A percentile compares a stretch with the other conserved stretches of the same genome.
Conservation (phyloP, 495 filamentous ascomycete genomes). For the Apodospora peruviana region DNA sequence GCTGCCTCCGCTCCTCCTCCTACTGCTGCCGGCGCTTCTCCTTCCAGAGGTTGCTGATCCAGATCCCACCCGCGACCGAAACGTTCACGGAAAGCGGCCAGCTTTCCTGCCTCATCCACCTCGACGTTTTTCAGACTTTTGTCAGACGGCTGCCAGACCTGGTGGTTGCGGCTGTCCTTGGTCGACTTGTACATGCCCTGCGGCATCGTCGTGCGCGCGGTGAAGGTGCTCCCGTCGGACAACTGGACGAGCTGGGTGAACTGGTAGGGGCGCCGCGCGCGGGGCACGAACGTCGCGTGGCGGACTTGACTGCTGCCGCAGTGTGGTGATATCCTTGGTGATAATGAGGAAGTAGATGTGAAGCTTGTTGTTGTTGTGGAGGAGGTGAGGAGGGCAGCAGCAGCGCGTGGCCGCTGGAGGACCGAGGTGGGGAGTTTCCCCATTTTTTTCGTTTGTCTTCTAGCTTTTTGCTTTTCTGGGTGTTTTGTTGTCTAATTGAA, state of each 20-base stretch:
- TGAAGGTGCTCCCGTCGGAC: constrained; percentile 84
- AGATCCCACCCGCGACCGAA: constrained; percentile 81
- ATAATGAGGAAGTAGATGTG: constrained; percentile 2
- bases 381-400: constrained; percentile 7
- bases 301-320: constrained; percentile 41
- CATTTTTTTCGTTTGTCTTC: constrained; percentile 4
- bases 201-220: constrained; percentile 83
- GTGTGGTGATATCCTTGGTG: constrained; percentile 21
- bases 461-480: neutral
- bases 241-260: constrained; percentile 95
- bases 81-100: constrained; percentile 75
- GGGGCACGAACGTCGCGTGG: constrained; percentile 83
- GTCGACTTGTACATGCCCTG: constrained; percentile 65
- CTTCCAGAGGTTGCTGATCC: constrained; percentile 5
- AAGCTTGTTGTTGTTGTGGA: constrained; percentile 10
- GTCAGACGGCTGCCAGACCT: constrained; percentile 82
- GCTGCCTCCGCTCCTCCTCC: constrained; percentile 17
- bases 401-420: constrained; percentile 16
- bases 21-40: constrained; percentile 8
- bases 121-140: constrained; percentile 79
- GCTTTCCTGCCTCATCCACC: constrained; percentile 87
- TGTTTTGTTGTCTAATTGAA: neutral
- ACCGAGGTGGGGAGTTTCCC: constrained; percentile 23
- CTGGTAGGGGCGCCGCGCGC: constrained; percentile 85
- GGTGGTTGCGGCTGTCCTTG: constrained; percentile 83